phyloP scores from a whole-genome alignment of 2,329 filamentous ascomycete species.

The Botrytis galanthina region DNA sequence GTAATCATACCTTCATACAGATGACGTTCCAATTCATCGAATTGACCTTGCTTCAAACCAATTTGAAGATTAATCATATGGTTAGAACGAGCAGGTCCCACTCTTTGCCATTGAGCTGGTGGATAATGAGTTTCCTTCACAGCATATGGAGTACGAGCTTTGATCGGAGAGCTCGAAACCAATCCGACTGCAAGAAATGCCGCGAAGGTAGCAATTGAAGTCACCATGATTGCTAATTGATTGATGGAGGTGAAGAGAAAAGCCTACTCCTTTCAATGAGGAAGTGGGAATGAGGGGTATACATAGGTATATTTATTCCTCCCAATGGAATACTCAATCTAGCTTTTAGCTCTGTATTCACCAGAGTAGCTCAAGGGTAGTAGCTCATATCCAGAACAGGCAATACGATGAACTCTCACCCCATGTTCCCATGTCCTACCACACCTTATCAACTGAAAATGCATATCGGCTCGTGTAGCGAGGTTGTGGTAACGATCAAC shows the following conservation, averaged over 20 bases:
- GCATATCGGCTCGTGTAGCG: not conserved
- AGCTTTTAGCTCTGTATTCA: not conserved
- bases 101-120: slow-evolving; percentile 18
- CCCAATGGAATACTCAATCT: not conserved
- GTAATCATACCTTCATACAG: slow-evolving; percentile 20
- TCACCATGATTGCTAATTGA: slow-evolving; percentile 16
- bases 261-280: not conserved
- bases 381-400: not conserved
- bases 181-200: slow-evolving; percentile 1
- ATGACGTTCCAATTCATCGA: slow-evolving; percentile 21
- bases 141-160: slow-evolving; percentile 21
- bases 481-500: not conserved
- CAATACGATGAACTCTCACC: not conserved
- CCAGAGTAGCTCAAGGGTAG: not conserved
- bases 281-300: not conserved
- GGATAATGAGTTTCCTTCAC: slow-evolving; percentile 21
- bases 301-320: slow-evolving; percentile 8
- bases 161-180: slow-evolving; percentile 19
- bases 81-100: slow-evolving; percentile 10
- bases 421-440: slow-evolving; percentile 1
- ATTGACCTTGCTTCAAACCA: slow-evolving; percentile 21
- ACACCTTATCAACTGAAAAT: slow-evolving; percentile 12
- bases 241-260: not conserved
- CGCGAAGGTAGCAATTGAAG: slow-evolving; percentile 15
- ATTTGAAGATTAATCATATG: slow-evolving; percentile 20